Base-by-base conservation (phyloP, 805 yeast species). In the Candida ponderosae region DNA sequence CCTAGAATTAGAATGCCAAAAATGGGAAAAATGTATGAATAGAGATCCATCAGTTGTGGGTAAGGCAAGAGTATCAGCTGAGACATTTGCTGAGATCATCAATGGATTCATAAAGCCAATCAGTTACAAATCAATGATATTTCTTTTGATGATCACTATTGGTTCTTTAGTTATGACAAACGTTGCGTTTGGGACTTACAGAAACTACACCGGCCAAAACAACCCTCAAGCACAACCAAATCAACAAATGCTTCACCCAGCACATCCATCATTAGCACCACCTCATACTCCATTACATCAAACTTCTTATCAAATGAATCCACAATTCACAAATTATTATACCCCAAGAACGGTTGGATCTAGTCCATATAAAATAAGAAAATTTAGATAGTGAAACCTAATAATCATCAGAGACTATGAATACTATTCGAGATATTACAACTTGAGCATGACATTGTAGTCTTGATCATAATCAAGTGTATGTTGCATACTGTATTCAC, bases 21-120 rank as follows among this genome's bases (percentile, higher is more conserved):
- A 66, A 27, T 86, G 95, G 93, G 81, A 75, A 42, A 71, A 70
- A 40, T 93, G 98, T 56, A 85, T 86, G 88, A 75, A 79, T 47
- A 62, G 79, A 34, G 90, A 86, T 44, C 89, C 95, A 9, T 70
- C 72, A 4, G 59, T 57, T 1, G 69, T 79, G 11, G 89, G 85
- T 4, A 70, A 76, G 34, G 83, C 90, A 1, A 70, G 69, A 42
- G 70, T 87, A 38, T 78, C 88, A 33, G 94, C 94, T 0, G 88
- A 81, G 53, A 80, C 90, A 0, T 69, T 86, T 47, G 95, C 94
- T 2, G 90, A 82, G 43, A 82, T 85, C 7, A 63, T 87, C 32
- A 83, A 87, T 57, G 77, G 88, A 2, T 86, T 86, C 49, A 60
- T 84, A 18, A 74, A 70, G 40, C 81, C 85, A 3, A 79, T 86